Percentiles rank a stretch among this genome's conserved stretches.
Conservation (phyloP, 2,329 filamentous ascomycete genomes). For the Dactylellina drechsleri region DNA sequence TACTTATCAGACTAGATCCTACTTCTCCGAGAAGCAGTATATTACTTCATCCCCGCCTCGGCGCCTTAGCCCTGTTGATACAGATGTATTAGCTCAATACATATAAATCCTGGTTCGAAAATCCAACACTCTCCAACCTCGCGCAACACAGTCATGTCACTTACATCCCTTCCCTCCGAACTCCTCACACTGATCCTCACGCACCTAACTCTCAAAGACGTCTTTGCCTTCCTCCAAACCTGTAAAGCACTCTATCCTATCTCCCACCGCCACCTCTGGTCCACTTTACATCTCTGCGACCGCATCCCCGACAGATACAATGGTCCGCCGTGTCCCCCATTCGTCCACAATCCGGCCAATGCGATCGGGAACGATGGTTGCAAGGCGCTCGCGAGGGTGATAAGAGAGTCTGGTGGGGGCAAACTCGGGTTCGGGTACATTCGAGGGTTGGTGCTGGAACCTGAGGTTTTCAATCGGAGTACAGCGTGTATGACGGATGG, state of each 20-base stretch:
- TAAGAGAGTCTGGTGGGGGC: constrained; percentile 16
- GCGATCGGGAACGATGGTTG: constrained; percentile 44
- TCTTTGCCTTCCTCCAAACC: constrained; percentile 36
- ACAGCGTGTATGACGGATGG: constrained; percentile 36
- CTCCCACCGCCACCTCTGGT: constrained; percentile 38
- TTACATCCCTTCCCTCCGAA: constrained; percentile 31
- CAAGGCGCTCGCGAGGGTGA: constrained; percentile 13
- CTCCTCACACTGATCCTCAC: constrained; percentile 24
- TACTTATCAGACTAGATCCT: no score
- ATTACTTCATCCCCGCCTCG: no score
- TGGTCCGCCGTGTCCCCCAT: constrained; percentile 47
- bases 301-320: constrained; percentile 29
- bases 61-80: no score
- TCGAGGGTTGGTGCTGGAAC: constrained; percentile 35
- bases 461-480: constrained; percentile 41
- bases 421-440: constrained; percentile 35
- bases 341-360: constrained; percentile 18
- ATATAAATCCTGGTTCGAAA: constrained; percentile 4
- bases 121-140: constrained; percentile 34
- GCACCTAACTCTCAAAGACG: constrained; percentile 30
- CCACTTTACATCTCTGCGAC: constrained; percentile 44
- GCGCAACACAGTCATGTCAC: constrained; percentile 29
- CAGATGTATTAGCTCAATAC: no score
- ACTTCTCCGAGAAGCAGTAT: no score
- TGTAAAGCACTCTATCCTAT: constrained; percentile 37